Evolutionary conservation across 2,329 filamentous ascomycete species (phyloP).

Genomic region (Didymella segeticola): DNA sequence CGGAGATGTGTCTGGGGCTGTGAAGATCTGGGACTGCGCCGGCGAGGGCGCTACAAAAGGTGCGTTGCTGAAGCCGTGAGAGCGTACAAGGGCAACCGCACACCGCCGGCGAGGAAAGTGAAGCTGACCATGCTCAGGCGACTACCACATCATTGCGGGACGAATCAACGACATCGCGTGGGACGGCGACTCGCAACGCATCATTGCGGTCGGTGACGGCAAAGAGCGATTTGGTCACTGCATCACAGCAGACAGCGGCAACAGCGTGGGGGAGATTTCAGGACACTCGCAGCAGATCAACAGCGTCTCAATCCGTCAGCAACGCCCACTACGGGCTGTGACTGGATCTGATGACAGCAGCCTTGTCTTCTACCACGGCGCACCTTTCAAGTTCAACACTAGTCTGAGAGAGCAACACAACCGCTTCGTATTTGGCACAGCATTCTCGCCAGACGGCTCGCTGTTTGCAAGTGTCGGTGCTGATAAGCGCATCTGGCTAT

Average conservation of each 20-base stretch:
- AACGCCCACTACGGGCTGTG: conserved; percentile 87
- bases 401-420: conserved; percentile 80
- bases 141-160: conserved; percentile 93
- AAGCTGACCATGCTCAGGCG: conserved; percentile 59
- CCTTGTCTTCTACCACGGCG: conserved; percentile 90
- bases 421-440: conserved; percentile 86
- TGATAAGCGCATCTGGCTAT: conserved; percentile 92
- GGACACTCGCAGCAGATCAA: conserved; percentile 94
- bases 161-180: conserved; percentile 96
- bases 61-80: conserved; percentile 20
- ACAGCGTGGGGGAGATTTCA: conserved; percentile 91
- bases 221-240: conserved; percentile 93
- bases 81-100: neutral
- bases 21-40: conserved; percentile 89
- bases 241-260: conserved; percentile 89
- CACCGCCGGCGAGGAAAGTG: conserved; percentile 15
- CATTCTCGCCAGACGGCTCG: conserved; percentile 87
- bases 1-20: conserved; percentile 82
- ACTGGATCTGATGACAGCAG: conserved; percentile 90
- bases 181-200: conserved; percentile 95
- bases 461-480: conserved; percentile 86
- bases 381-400: conserved; percentile 94
- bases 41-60: conserved; percentile 87
- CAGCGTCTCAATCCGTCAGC: conserved; percentile 84
- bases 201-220: conserved; percentile 95